These are phyloP conservation scores for Maudiozyma bulderi DNA, from an alignment of 805 yeast species.

Conservation along the genomic window DNA sequence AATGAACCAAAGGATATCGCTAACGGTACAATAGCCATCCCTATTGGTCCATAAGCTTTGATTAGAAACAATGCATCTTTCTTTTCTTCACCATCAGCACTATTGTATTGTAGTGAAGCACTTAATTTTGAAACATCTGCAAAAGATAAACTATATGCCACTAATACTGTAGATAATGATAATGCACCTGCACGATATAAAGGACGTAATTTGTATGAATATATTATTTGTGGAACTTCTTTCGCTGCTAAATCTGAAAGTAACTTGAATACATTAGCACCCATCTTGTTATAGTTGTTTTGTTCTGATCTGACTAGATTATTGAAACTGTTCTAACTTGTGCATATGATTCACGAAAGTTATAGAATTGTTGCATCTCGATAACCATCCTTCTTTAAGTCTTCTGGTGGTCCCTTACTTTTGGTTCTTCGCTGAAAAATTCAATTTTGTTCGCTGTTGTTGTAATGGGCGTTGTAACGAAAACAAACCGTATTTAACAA, in stretches of 20 bases:
- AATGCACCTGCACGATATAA: conserved; percentile 4
- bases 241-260: conserved; percentile 4
- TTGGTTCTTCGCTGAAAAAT: too few relatives aligned
- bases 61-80: conserved; percentile 9
- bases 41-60: conserved; percentile 19
- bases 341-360: too few relatives aligned
- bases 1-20: conserved; percentile 18
- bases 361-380: too few relatives aligned
- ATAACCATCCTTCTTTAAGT: too few relatives aligned
- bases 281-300: background rate
- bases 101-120: conserved; percentile 7
- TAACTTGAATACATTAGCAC: conserved; percentile 1
- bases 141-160: conserved; percentile 22
- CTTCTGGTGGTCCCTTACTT: too few relatives aligned
- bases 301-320: too few relatives aligned
- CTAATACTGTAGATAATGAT: conserved; percentile 18
- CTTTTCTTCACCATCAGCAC: conserved; percentile 8
- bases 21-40: conserved; percentile 21
- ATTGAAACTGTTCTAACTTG: too few relatives aligned
- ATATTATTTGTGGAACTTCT: conserved; percentile 5
- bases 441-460: too few relatives aligned
- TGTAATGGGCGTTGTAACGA: too few relatives aligned
- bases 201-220: conserved; percentile 6
- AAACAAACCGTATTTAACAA: too few relatives aligned
- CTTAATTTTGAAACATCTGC: conserved; percentile 22